Evolutionary conservation across 83 land plant genomes (phyloP).

Genomic region (Diphasiastrum complanatum): DNA sequence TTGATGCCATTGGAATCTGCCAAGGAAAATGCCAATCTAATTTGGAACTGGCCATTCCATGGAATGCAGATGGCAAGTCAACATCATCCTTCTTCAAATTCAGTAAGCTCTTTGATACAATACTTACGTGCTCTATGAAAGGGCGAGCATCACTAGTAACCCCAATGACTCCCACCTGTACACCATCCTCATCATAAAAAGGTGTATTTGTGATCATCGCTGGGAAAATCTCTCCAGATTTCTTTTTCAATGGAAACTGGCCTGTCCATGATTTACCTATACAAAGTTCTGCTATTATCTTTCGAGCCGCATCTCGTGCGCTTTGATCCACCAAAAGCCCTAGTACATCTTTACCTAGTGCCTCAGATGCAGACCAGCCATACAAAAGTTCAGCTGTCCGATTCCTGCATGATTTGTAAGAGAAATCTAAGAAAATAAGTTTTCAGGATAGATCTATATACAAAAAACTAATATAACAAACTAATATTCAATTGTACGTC

Average conservation of each 20-base stretch:
- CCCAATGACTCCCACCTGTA: constrained; percentile 20
- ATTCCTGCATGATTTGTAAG: constrained; percentile 37
- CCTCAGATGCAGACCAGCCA: constrained; percentile 28
- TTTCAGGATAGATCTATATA: too few relatives aligned
- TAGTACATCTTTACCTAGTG: constrained; percentile 18
- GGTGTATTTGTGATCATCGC: constrained; percentile 32
- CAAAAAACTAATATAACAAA: too few relatives aligned
- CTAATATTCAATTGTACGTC: too few relatives aligned
- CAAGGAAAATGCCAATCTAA: constrained; percentile 3
- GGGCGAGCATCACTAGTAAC: constrained; percentile 23
- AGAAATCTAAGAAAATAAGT: too few relatives aligned
- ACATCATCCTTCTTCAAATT: too few relatives aligned
- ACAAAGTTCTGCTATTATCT: neutral
- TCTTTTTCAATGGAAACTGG: constrained; percentile 26
- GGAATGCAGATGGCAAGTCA: too few relatives aligned
- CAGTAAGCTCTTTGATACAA: too few relatives aligned
- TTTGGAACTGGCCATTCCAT: too few relatives aligned
- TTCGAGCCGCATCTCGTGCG: neutral
- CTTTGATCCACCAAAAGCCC: constrained; percentile 16
- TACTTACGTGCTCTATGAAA: neutral
- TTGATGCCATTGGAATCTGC: neutral
- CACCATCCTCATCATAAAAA: constrained; percentile 24
- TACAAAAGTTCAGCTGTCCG: constrained; percentile 20
- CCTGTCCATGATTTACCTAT: constrained; percentile 22
- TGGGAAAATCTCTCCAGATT: constrained; percentile 28